Conservation (phyloP, 768 basidiomycete genomes). For the Phlebiopsis gigantea region DNA sequence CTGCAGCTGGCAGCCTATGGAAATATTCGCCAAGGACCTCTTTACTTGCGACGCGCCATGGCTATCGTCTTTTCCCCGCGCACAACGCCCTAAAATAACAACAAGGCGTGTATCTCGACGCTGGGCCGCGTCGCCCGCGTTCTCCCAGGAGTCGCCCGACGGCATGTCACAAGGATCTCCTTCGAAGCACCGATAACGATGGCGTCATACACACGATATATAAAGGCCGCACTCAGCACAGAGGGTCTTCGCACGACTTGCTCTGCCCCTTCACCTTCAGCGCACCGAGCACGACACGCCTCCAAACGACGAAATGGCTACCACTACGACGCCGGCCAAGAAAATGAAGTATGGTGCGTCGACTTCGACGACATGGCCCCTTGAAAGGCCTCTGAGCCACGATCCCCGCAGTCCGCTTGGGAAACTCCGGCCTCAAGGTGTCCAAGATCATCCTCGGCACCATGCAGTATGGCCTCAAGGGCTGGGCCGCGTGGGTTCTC, state of each 20-base stretch:
- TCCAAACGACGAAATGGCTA: too few relatives aligned
- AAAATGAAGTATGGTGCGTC: not conserved
- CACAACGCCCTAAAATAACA: too few relatives aligned
- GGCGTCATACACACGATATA: not conserved
- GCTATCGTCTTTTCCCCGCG: too few relatives aligned
- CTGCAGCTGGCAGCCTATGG: too few relatives aligned
- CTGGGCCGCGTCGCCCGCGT: too few relatives aligned
- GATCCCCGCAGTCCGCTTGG: slow-evolving; percentile 9
- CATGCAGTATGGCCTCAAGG: slow-evolving; percentile 17
- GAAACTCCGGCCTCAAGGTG: slow-evolving; percentile 39
- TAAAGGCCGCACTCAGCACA: not conserved
- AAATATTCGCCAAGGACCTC: too few relatives aligned
- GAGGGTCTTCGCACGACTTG: not conserved
- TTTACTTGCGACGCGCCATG: not conserved
- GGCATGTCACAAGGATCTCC: not conserved
- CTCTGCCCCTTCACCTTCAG: not conserved
- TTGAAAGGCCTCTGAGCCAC: not conserved
- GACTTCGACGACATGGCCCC: not conserved
- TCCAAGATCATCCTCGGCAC: slow-evolving; percentile 30
- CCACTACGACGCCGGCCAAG: not conserved
- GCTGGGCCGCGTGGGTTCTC: slow-evolving; percentile 33
- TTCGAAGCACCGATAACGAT: not conserved
- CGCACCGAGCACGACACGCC: not conserved
- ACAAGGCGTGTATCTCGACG: too few relatives aligned
- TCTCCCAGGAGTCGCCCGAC: not conserved